Base-by-base conservation (phyloP, 768 basidiomycete genomes). In the Suillus weaverae region DNA sequence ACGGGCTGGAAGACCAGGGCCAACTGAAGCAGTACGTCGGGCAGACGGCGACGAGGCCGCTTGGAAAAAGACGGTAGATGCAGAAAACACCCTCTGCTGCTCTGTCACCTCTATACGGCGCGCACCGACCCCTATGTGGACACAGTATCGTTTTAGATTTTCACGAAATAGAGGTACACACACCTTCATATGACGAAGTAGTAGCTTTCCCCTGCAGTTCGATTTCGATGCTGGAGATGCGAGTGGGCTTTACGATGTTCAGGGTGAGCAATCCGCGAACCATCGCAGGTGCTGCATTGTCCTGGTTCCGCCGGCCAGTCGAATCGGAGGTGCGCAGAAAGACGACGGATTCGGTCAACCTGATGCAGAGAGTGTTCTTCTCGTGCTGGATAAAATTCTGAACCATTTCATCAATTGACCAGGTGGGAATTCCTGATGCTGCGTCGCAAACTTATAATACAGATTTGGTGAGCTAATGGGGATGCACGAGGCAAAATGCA, bases 161-260 rank as follows among this genome's bases (percentile, higher is more conserved):
- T 26, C 41, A 33, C 54, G 13, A 63, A 63, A 63, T 41, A 39
- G 33, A 73, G 83, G 61, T n/a, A 35, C 11, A 76, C 85, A 57
- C 62, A 95, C 97, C 94, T 83, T 98, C 97, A 14, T 92, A 89
- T 89, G 91, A 94, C 51, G 87, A 84, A 7, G 88, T 88, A 18
- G 83, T 77, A 18, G 87, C 80, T 62, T 83, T 86, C 4, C 92
- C 96, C 36, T 86, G 80, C 35, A 99, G 78, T 72, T 90, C 88
- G 50, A 96, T 82, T 61, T 90, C 89, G 61, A 99, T 95, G 68
- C 86, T 92, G 44, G 91, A 89, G 67, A 99, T 91, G 69, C 85
- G 87, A 61, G 87, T 95, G 1, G 96, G 89, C 74, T 97, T 97
- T 38, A 77, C 78, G 22, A 92, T 77, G 39, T 82, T 80, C 32